phyloP scores from a whole-genome alignment of 768 basidiomycete species.

The Cytidiella melzeri region DNA sequence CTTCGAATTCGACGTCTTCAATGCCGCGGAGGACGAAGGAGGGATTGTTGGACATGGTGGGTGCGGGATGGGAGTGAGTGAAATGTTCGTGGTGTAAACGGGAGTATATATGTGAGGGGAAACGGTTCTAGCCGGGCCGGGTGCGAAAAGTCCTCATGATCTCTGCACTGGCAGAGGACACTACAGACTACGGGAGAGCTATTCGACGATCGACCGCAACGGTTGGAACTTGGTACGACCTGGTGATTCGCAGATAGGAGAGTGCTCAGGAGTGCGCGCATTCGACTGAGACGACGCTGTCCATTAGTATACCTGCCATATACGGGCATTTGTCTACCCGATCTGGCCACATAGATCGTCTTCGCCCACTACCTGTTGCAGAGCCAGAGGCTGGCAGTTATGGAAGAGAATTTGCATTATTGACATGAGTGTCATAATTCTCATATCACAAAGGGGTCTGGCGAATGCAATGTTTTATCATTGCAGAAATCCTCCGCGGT shows the following conservation, averaged over 20 bases:
- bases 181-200: constrained; percentile 4
- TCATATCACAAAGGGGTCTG: no score
- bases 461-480: no score
- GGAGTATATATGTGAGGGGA: constrained; percentile 1
- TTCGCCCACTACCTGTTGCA: no score
- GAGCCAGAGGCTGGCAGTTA: no score
- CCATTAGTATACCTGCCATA: background rate
- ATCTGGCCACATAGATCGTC: background rate
- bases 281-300: background rate
- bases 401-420: no score
- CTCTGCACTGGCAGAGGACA: constrained; percentile 1
- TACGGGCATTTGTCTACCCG: background rate
- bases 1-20: constrained; percentile 64
- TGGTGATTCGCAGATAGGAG: constrained; percentile 10
- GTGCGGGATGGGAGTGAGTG: constrained; percentile 7
- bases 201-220: constrained; percentile 1
- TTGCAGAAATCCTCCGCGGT: no score
- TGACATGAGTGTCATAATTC: no score
- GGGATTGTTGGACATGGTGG: constrained; percentile 63
- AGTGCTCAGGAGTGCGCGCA: background rate
- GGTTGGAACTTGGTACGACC: constrained; percentile 9
- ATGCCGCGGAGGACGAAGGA: constrained; percentile 74
- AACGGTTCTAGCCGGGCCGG: constrained; percentile 6
- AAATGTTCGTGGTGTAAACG: constrained; percentile 1
- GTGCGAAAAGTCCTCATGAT: constrained; percentile 6